A percentile compares a stretch with the other conserved stretches of the same genome.
Evolutionary conservation across 352 stramenopile genomes (phyloP).

Genomic region (Aphanomyces euteiches): DNA sequence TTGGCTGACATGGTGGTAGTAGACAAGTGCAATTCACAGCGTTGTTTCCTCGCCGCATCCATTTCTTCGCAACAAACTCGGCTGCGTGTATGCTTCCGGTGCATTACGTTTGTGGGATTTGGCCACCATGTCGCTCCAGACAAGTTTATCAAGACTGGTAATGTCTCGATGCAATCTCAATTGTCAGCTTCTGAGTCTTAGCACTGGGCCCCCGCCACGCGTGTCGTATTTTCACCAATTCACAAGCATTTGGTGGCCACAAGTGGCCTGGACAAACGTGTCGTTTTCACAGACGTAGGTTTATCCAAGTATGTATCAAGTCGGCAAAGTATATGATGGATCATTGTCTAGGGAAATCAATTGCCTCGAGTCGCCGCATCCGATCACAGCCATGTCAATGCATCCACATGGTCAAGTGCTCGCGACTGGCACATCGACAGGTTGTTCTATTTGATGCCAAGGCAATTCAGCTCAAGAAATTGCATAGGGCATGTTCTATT

Average conservation of each 20-base stretch:
- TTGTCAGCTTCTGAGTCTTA: conserved; percentile 29
- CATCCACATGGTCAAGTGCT: conserved; percentile 5
- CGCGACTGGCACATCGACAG: conserved; percentile 45
- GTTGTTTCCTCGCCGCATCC: conserved; percentile 61
- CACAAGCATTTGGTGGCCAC: conserved; percentile 63
- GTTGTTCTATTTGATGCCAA: conserved; percentile 45
- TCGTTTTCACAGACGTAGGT: conserved; percentile 69
- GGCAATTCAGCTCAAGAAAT: background rate
- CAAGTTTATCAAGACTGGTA: conserved; percentile 16
- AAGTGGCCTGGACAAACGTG: conserved; percentile 55
- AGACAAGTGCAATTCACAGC: conserved; percentile 52
- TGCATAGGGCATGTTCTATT: conserved; percentile 52
- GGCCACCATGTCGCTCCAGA: conserved; percentile 44
- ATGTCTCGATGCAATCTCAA: background rate
- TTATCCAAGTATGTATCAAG: conserved; percentile 48
- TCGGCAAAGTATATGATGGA: background rate
- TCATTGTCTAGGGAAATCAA: conserved; percentile 1
- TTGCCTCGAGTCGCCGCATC: background rate
- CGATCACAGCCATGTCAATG: conserved; percentile 14
- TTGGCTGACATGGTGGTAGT: background rate
- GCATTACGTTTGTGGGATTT: conserved; percentile 69
- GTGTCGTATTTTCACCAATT: conserved; percentile 57
- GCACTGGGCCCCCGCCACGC: conserved; percentile 54
- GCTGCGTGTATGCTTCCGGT: conserved; percentile 55
- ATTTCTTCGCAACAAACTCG: conserved; percentile 51